phyloP scores from a whole-genome alignment of 306 rosid genomes.

The Pyrus communis region DNA sequence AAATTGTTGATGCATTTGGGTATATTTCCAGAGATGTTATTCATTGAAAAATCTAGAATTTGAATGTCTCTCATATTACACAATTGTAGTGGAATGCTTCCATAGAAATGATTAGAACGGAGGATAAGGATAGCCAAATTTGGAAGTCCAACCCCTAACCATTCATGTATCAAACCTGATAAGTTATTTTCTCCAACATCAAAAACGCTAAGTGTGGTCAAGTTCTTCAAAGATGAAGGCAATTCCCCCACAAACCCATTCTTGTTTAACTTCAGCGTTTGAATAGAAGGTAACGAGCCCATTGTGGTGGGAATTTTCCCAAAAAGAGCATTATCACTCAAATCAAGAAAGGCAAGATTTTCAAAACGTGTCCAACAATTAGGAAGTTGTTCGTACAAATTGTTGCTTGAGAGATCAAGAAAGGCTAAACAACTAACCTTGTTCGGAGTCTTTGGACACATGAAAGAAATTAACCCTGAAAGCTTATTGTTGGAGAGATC shows the following conservation, averaged over 20 bases:
- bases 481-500: constrained; percentile 20
- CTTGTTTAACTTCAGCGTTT: background rate
- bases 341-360: background rate
- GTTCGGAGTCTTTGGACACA: constrained; percentile 7
- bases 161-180: background rate
- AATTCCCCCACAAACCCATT: constrained; percentile 5
- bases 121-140: constrained; percentile 2
- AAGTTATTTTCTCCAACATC: constrained; percentile 10
- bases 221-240: background rate
- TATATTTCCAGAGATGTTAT: background rate
- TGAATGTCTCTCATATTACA: background rate
- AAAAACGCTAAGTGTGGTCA: background rate
- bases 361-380: background rate
- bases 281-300: fast-evolving
- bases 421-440: fast-evolving
- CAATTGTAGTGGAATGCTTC: background rate
- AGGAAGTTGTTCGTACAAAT: background rate
- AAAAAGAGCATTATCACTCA: background rate
- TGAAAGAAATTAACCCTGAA: background rate
- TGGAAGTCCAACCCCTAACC: background rate
- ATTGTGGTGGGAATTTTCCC: background rate
- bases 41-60: background rate
- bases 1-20: background rate
- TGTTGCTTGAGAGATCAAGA: constrained; percentile 2
- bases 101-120: background rate